phyloP scores from a whole-genome alignment of 805 yeast genomes.

The Candida schatavii region DNA sequence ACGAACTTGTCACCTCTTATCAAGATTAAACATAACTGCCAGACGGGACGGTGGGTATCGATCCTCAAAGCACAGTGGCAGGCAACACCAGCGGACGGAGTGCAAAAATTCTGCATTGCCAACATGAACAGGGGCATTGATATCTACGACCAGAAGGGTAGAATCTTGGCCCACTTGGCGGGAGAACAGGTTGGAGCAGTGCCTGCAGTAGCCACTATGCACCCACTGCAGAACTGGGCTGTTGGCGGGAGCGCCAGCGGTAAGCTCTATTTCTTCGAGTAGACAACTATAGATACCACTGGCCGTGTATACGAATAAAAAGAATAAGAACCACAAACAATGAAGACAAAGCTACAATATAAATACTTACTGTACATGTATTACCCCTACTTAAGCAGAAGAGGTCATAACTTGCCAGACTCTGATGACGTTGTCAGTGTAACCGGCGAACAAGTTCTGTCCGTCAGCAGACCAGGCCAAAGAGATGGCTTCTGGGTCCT shows the following conservation, averaged over 20 bases:
- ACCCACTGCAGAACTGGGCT: slow-evolving; percentile 84
- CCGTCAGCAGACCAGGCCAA: slow-evolving; percentile 99
- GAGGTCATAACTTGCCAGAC: slow-evolving; percentile 99
- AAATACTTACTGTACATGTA: not conserved
- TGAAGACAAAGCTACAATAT: no score
- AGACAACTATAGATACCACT: no score
- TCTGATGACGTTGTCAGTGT: slow-evolving; percentile 99
- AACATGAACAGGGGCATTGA: slow-evolving; percentile 91
- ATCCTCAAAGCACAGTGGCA: slow-evolving; percentile 91
- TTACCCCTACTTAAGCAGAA: slow-evolving; percentile 34
- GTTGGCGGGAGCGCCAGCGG: slow-evolving; percentile 96
- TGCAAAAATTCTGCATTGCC: slow-evolving; percentile 84
- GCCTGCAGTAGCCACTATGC: slow-evolving; percentile 85
- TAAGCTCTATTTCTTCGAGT: slow-evolving; percentile 63
- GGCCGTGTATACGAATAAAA: no score
- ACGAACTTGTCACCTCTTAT: slow-evolving; percentile 54
- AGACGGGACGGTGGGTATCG: slow-evolving; percentile 96
- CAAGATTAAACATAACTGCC: slow-evolving; percentile 84
- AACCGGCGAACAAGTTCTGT: slow-evolving; percentile 99
- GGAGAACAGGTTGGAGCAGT: slow-evolving; percentile 72
- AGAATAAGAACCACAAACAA: no score
- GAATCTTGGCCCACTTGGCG: slow-evolving; percentile 71
- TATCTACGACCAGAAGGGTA: slow-evolving; percentile 73
- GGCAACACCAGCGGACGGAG: slow-evolving; percentile 59
- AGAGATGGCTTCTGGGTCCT: slow-evolving; percentile 97